Evolutionary conservation across 805 yeast species (phyloP).

Genomic region (Wickerhamiella shivajii): DNA sequence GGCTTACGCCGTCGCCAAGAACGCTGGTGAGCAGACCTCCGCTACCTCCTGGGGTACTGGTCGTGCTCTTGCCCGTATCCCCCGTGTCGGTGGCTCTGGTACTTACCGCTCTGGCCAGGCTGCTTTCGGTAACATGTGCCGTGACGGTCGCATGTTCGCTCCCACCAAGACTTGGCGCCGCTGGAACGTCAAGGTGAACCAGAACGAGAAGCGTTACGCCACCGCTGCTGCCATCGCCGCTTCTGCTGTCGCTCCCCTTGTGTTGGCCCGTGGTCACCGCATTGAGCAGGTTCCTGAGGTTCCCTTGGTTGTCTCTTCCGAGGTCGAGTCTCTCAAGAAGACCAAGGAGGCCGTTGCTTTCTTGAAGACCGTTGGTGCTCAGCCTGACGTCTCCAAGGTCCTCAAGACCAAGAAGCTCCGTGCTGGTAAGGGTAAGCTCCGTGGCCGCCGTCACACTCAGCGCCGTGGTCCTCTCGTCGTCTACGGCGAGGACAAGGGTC

Average conservation of each 20-base stretch:
- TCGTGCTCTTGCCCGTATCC: constrained; percentile 99
- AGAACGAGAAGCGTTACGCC: constrained; percentile 99
- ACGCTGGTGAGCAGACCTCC: constrained; percentile 99
- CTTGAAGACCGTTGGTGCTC: constrained; percentile 97
- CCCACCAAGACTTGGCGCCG: constrained; percentile 99
- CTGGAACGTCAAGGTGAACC: constrained; percentile 99
- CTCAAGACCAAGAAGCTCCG: constrained; percentile 96
- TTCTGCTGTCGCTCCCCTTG: constrained; percentile 94
- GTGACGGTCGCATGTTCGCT: constrained; percentile 99
- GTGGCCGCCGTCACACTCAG: constrained; percentile 99
- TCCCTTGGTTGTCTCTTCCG: constrained; percentile 92
- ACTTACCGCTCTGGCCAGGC: constrained; percentile 99
- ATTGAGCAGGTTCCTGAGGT: constrained; percentile 96
- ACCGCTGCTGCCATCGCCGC: constrained; percentile 99
- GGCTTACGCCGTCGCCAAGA: constrained; percentile 98
- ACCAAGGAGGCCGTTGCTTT: constrained; percentile 98
- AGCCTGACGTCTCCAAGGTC: constrained; percentile 95
- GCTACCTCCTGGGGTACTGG: constrained; percentile 99
- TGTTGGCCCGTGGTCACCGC: constrained; percentile 99
- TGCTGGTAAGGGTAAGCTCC: constrained; percentile 99
- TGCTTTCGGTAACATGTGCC: constrained; percentile 99
- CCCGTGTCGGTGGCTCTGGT: constrained; percentile 99
- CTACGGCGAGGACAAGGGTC: constrained; percentile 95
- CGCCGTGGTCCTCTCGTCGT: constrained; percentile 99
- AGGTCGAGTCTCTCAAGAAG: constrained; percentile 82